Base-by-base conservation (phyloP, 306 rosid species). In the Fragaria nilgerrensis region DNA sequence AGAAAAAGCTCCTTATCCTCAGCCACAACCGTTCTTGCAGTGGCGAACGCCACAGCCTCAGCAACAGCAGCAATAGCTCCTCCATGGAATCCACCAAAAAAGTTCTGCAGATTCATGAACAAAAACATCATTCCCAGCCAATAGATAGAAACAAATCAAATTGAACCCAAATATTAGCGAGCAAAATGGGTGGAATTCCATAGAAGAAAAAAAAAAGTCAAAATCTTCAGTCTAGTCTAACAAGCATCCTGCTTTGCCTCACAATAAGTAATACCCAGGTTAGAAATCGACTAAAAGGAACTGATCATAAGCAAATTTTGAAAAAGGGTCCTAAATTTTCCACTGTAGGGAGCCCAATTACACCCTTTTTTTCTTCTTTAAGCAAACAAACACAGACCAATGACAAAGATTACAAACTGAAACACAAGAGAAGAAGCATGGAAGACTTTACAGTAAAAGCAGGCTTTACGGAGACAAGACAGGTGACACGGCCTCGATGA, bases 11-110 rank as follows among this genome's bases (percentile, higher is more conserved):
- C 86, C 77, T 73, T 85, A 76, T 83, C 83, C 68, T 78, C 75
- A 4, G 70, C 79, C 73, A 83, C 77, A 1, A 87, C 79, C 1
- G 91, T 87, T 76, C 79, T 83, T 6, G 88, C 89, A 76, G 87
- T 85, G 78, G 86, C 91, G 34, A 75, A 27, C 19, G 87, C 77
- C 55, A 81, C 58, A 19, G 69, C 67, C 78, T 87, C 91, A 27
- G 89, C 88, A 72, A 82, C 75, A 15, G 91, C 73, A 41, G 89
- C 87, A 56, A 83, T 20, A 63, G 82, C 83, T 74, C 89, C 91
- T 76, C 91, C 91, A 65, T 85, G 87, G 73, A 83, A 50, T 19
- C 70, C 63, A 15, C 37, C 61, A 47, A 20, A 85, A 50, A 0
- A 9, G 53, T 87, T 87, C 91, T 87, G 81, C 75, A 79, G 13